Base-by-base conservation (phyloP, 2,329 filamentous ascomycete genomes). In the Bipolaris victoriae region DNA sequence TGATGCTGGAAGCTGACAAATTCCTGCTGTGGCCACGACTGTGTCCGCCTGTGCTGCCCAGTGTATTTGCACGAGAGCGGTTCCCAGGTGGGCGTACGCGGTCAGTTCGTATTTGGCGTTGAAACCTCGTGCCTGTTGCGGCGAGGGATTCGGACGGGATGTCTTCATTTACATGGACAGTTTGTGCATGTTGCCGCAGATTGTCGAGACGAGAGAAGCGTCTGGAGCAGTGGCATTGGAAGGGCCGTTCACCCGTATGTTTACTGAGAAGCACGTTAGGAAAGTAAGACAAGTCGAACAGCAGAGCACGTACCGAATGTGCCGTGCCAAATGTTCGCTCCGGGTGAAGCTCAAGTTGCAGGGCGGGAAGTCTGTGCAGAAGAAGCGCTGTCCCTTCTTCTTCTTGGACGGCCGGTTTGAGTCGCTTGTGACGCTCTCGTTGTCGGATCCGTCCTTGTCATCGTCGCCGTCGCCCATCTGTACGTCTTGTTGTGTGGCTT, bases 321-420 rank as follows among this genome's bases (percentile, higher is more conserved):
- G 95, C 49, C 95, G 86, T 15, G 94, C 94, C 59, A 99, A 78
- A 80, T 99, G 95, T 75, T 99, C 95, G 72, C 94, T 98, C 61
- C 95, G 84, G 0, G 95, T 98, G 74, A 99, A 99, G 77, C 92
- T 97, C 56, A 99, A 77, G 70, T 89, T 93, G 77, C 95, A 99
- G 3, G 93, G 93, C 24, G 94, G 94, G 68, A 92, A 98, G 31
- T 97, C 92, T 3, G 90, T 96, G 79, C 95, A 99, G 77, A 94
- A 97, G 77, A 99, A 99, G 44, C 92, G 87, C 76, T 97, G 92
- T 0, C 92, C 92, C 77, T 97, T 97, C 80, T 97, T 97, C 84
- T 97, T 98, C 80, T 96, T 96, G 50, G 85, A 88, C 7, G 90
- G 89, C 61, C 89, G 86, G 59, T 91, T 90, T 11, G 90, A 90